These are phyloP conservation scores for Monosporascus sp. DNA, from an alignment of 2,329 filamentous ascomycete genomes.

Conservation along the genomic window DNA sequence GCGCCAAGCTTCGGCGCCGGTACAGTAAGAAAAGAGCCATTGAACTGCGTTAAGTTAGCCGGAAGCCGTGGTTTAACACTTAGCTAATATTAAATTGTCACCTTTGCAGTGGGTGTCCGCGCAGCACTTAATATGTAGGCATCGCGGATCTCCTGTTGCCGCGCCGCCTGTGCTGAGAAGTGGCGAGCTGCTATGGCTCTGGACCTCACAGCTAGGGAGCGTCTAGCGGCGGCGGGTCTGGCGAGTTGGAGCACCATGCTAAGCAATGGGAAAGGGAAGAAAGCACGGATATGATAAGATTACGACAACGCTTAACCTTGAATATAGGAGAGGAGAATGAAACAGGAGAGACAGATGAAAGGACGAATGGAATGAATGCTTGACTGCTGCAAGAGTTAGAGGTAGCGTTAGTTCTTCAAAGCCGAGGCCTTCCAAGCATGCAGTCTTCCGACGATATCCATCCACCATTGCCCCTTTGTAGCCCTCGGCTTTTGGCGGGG, in stretches of 20 bases:
- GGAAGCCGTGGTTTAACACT: not conserved
- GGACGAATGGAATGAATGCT: not conserved
- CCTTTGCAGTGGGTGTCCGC: conserved; percentile 85
- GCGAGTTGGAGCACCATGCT: conserved; percentile 20
- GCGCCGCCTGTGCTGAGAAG: conserved; percentile 40
- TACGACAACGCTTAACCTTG: not conserved
- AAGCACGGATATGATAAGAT: not conserved
- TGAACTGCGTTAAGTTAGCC: conserved; percentile 63
- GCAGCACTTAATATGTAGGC: conserved; percentile 91
- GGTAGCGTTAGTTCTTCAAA: not conserved
- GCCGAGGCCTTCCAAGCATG: not conserved
- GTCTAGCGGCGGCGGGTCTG: conserved; percentile 15
- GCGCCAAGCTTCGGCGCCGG: conserved; percentile 85
- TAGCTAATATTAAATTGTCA: conserved; percentile 29
- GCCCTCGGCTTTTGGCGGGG: too few species aligned
- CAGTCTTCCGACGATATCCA: not conserved
- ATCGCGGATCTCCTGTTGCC: conserved; percentile 69
- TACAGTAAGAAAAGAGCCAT: conserved; percentile 80
- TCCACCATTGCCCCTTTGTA: too few species aligned
- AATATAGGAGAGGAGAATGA: not conserved
- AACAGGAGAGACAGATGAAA: not conserved
- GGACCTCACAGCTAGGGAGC: conserved; percentile 12
- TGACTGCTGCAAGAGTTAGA: not conserved
- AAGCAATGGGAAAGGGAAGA: not conserved
- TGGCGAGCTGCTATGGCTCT: conserved; percentile 29